Evolutionary conservation across 179 eudicot species (phyloP).

Genomic region (Amaranthus tricolor): DNA sequence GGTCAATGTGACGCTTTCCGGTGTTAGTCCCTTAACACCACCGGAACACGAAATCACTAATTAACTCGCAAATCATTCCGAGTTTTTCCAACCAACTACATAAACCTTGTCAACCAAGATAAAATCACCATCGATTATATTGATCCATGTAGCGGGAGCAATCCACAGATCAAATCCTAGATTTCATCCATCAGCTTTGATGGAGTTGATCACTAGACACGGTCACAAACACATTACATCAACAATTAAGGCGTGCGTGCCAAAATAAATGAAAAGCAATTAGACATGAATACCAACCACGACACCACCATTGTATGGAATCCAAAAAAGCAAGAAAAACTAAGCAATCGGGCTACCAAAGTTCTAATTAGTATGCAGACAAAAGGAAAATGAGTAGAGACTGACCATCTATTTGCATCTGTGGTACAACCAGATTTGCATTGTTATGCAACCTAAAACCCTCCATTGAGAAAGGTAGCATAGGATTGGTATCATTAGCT

Average conservation of each 20-base stretch:
- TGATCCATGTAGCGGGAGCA: no score
- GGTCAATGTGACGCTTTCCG: background rate
- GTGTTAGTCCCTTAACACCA: background rate
- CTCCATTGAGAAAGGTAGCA: slow-evolving; percentile 25
- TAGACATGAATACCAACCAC: background rate
- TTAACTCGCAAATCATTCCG: background rate
- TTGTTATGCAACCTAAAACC: slow-evolving; percentile 23
- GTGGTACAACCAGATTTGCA: slow-evolving; percentile 5
- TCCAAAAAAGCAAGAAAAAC: background rate
- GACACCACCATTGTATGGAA: background rate
- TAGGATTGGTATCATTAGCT: slow-evolving; percentile 18
- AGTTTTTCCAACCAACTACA: background rate
- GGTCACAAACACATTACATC: background rate
- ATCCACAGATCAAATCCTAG: background rate
- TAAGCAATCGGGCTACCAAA: background rate
- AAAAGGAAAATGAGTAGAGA: background rate
- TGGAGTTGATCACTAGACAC: background rate
- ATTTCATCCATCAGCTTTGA: background rate
- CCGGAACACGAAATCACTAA: background rate
- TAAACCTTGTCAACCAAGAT: background rate
- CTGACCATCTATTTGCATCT: slow-evolving; percentile 36
- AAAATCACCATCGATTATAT: no score
- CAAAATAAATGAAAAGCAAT: background rate
- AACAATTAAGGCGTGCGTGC: background rate
- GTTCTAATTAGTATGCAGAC: background rate